Evolutionary conservation across 2,329 filamentous ascomycete species (phyloP).

Genomic region (Colletotrichum salicis): DNA sequence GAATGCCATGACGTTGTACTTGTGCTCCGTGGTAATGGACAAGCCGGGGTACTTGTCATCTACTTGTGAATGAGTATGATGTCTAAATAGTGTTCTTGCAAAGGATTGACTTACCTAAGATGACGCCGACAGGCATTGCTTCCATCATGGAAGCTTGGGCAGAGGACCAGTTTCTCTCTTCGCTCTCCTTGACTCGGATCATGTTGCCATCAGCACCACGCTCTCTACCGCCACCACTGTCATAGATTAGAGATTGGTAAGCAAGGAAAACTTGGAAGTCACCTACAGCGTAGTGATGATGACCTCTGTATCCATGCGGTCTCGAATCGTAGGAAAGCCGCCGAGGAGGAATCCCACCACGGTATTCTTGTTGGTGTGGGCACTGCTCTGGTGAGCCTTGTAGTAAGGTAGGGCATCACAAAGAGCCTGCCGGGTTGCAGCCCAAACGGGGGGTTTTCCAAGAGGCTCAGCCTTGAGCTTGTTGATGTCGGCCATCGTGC

Average conservation of each 20-base stretch:
- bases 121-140: slow-evolving; percentile 63
- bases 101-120: slow-evolving; percentile 57
- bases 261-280: neutral
- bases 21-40: slow-evolving; percentile 61
- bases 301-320: slow-evolving; percentile 69
- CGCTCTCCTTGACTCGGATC: slow-evolving; percentile 51
- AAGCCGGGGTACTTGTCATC: slow-evolving; percentile 62
- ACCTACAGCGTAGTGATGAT: slow-evolving; percentile 72
- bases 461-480: neutral
- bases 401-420: slow-evolving; percentile 74
- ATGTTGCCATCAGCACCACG: slow-evolving; percentile 57
- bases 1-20: slow-evolving; percentile 74
- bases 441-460: slow-evolving; percentile 56
- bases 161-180: slow-evolving; percentile 41
- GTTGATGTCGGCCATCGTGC: neutral
- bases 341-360: slow-evolving; percentile 70
- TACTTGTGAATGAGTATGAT: slow-evolving; percentile 43
- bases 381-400: slow-evolving; percentile 68
- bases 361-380: slow-evolving; percentile 61
- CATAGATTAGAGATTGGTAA: slow-evolving; percentile 31
- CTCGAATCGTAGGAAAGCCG: slow-evolving; percentile 60
- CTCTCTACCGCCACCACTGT: slow-evolving; percentile 64
- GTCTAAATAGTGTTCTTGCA: no score
- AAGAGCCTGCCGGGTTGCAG: slow-evolving; percentile 66
- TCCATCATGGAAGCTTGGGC: slow-evolving; percentile 52